A percentile compares a stretch with the other conserved stretches of the same genome.
Evolutionary conservation across 202 grass and related monocot species (phyloP).

Genomic region (Dendrocalamus latiflorus): DNA sequence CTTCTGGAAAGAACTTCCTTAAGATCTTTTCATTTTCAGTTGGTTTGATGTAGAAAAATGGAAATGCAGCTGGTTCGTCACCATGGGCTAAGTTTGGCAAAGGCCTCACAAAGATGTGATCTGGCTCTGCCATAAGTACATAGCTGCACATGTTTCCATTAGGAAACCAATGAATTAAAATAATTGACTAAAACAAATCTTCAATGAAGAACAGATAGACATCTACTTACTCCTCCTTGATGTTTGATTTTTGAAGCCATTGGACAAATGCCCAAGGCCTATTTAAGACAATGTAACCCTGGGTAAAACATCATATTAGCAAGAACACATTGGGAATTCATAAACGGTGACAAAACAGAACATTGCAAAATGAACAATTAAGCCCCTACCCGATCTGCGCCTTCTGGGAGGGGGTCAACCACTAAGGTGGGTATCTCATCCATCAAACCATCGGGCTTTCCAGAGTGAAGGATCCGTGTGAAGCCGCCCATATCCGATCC

Average conservation of each 20-base stretch:
- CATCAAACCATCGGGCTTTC: conserved; percentile 68
- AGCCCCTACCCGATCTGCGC: conserved; percentile 48
- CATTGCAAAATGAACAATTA: not conserved
- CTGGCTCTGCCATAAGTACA: conserved; percentile 95
- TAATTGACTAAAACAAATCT: not conserved
- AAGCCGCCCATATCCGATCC: conserved; percentile 86
- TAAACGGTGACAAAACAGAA: not conserved
- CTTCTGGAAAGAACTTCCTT: conserved; percentile 75
- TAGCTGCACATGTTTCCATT: conserved; percentile 59
- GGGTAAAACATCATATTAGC: conserved; percentile 18
- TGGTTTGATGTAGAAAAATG: conserved; percentile 95
- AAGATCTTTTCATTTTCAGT: conserved; percentile 81
- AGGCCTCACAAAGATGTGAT: conserved; percentile 93
- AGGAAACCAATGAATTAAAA: not conserved
- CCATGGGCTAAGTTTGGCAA: conserved; percentile 83
- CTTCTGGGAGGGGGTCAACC: conserved; percentile 70
- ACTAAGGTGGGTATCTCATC: conserved; percentile 87
- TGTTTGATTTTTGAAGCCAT: conserved; percentile 70
- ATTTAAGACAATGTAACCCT: conserved; percentile 96
- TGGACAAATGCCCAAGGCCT: conserved; percentile 99
- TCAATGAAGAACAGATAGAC: conserved; percentile 9
- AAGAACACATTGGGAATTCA: not conserved
- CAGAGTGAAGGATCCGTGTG: conserved; percentile 82
- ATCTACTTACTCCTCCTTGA: conserved; percentile 77
- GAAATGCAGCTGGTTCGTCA: conserved; percentile 66